These are phyloP conservation scores for Fomitopsis pulvina DNA, from an alignment of 768 basidiomycete genomes.

Conservation along the genomic window DNA sequence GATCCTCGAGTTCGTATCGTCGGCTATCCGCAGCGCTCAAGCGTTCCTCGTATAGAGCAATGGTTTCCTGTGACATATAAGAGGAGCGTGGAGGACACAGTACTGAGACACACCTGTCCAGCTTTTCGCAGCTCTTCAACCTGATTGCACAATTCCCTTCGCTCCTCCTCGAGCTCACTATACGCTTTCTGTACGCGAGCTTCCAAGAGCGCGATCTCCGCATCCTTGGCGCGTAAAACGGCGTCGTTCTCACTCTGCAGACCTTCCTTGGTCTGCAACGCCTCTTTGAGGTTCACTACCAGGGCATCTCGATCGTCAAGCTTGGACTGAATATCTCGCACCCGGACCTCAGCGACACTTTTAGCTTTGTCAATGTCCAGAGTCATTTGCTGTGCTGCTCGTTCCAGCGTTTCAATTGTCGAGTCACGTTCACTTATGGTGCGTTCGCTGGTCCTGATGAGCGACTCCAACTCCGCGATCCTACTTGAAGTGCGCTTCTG, in stretches of 20 bases:
- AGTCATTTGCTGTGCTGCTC: constrained; percentile 28
- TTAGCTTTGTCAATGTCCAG: constrained; percentile 41
- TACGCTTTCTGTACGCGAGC: constrained; percentile 37
- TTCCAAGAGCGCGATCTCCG: constrained; percentile 53
- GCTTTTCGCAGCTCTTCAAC: constrained; percentile 84
- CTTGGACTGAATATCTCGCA: constrained; percentile 37
- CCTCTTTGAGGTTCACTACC: constrained; percentile 43
- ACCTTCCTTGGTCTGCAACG: constrained; percentile 44
- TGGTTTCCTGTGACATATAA: constrained; percentile 63
- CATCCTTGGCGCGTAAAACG: constrained; percentile 48
- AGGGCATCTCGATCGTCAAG: constrained; percentile 39
- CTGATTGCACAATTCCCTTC: constrained; percentile 59
- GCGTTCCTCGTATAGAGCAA: constrained; percentile 90
- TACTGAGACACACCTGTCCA: constrained; percentile 58
- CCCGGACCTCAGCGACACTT: constrained; percentile 36
- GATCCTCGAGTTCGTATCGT: constrained; percentile 74
- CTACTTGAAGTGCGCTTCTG: constrained; percentile 35
- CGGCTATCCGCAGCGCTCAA: constrained; percentile 62
- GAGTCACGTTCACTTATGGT: constrained; percentile 37
- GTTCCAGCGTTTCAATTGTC: constrained; percentile 42
- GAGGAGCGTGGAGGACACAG: constrained; percentile 1
- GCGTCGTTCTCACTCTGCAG: constrained; percentile 43
- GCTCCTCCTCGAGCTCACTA: constrained; percentile 49
- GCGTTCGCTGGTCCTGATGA: constrained; percentile 35
- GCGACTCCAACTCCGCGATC: constrained; percentile 37